These are phyloP conservation scores for Saccharomyces cerevisiae DNA, from an alignment of 805 yeast species.

Conservation along the genomic window DNA sequence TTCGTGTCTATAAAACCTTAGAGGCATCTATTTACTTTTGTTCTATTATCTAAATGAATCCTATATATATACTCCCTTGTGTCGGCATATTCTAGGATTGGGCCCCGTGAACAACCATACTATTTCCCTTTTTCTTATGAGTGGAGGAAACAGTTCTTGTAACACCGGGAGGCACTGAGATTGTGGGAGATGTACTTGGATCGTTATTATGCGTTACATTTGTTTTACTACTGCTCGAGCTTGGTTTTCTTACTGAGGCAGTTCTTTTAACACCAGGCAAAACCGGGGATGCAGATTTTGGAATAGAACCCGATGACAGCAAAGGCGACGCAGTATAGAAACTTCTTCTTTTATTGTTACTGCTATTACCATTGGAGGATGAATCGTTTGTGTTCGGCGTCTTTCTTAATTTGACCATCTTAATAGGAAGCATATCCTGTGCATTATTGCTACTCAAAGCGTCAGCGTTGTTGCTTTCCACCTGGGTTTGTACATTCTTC, in stretches of 20 bases:
- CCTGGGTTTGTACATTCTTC: background rate
- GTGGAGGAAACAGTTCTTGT: background rate
- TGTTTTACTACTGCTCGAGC: background rate
- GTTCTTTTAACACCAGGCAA: constrained; percentile 15
- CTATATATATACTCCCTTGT: background rate
- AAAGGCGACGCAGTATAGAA: constrained; percentile 6
- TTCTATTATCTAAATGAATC: background rate
- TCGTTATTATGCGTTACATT: background rate
- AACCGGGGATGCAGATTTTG: constrained; percentile 1
- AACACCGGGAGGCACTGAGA: background rate
- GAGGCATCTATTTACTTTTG: background rate
- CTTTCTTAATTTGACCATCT: constrained; percentile 7
- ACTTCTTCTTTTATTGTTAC: constrained; percentile 4
- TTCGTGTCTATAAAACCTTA: background rate
- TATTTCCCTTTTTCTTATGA: constrained; percentile 4
- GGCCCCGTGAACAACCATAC: constrained; percentile 1
- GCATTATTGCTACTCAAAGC: background rate
- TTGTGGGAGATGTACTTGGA: constrained; percentile 2
- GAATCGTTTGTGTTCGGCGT: background rate
- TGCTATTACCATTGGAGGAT: background rate
- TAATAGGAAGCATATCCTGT: constrained; percentile 3
- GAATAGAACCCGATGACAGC: background rate
- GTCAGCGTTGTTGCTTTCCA: background rate
- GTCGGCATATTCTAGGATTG: background rate
- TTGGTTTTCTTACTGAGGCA: constrained; percentile 7